Conservation (phyloP, 495 filamentous ascomycete species). For the Staphylotrichum tortipilum region DNA sequence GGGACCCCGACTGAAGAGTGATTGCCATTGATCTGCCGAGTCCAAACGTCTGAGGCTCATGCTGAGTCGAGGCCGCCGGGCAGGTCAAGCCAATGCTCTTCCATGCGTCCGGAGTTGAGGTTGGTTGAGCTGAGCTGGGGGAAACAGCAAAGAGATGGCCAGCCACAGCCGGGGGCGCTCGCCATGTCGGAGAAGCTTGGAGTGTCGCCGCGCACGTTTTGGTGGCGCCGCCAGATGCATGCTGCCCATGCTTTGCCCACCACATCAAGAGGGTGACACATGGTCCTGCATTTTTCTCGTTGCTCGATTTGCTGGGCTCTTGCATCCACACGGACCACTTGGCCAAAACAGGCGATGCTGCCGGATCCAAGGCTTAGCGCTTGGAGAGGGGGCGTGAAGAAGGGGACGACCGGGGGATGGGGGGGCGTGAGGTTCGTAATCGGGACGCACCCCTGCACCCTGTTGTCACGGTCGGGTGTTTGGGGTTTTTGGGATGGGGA, state of each 20-base stretch:
- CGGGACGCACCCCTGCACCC: slow-evolving; percentile 15
- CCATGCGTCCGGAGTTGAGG: neutral
- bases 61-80: slow-evolving; percentile 2
- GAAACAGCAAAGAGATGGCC: neutral
- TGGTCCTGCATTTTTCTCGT: slow-evolving; percentile 6
- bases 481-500: slow-evolving; percentile 23
- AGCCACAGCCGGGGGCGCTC: too few species aligned
- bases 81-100: slow-evolving; percentile 1
- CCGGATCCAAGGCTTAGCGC: slow-evolving; percentile 22
- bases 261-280: slow-evolving; percentile 13
- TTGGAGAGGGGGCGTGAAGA: too few species aligned
- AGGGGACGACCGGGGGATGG: too few species aligned
- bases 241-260: slow-evolving; percentile 7
- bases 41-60: slow-evolving; percentile 24
- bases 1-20: slow-evolving; percentile 16
- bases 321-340: slow-evolving; percentile 20
- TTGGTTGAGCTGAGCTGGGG: too few species aligned
- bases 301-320: slow-evolving; percentile 17
- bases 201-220: slow-evolving; percentile 16
- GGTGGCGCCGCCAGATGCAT: slow-evolving; percentile 11
- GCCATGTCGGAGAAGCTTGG: too few species aligned
- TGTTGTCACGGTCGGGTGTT: slow-evolving; percentile 24
- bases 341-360: slow-evolving; percentile 22
- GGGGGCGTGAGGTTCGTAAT: neutral
- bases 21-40: slow-evolving; percentile 27